Evolutionary conservation across 148 eudicot genomes (phyloP).

Genomic region (Amaranthus palmeri): DNA sequence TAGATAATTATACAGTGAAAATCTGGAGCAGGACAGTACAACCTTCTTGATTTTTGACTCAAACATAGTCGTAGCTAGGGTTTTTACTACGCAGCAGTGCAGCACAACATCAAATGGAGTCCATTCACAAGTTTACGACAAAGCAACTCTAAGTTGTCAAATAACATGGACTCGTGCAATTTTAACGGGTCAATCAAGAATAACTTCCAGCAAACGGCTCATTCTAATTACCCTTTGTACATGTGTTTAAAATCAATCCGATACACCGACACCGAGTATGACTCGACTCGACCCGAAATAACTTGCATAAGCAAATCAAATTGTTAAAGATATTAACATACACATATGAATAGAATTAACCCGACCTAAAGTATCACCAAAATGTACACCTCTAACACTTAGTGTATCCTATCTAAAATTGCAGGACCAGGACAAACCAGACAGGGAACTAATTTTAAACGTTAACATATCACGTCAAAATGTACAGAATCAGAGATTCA

Average conservation of each 20-base stretch:
- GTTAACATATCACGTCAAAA: background rate
- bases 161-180: background rate
- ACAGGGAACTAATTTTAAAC: background rate
- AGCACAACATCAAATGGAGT: background rate
- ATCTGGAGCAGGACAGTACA: background rate
- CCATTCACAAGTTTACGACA: background rate
- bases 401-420: background rate
- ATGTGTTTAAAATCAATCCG: background rate
- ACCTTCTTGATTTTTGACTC: background rate
- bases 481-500: background rate
- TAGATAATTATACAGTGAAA: no score
- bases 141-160: background rate
- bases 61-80: background rate
- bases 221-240: background rate
- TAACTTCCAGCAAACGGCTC: background rate
- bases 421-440: background rate
- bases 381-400: no score
- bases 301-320: no score
- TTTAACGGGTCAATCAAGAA: background rate
- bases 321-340: no score
- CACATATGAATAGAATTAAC: no score
- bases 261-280: no score
- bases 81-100: background rate
- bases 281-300: no score
- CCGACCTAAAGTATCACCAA: no score